A percentile compares a stretch with the other conserved stretches of the same genome.
phyloP scores from a whole-genome alignment of 2,329 filamentous ascomycete genomes.

The Neofusicoccum ribis region DNA sequence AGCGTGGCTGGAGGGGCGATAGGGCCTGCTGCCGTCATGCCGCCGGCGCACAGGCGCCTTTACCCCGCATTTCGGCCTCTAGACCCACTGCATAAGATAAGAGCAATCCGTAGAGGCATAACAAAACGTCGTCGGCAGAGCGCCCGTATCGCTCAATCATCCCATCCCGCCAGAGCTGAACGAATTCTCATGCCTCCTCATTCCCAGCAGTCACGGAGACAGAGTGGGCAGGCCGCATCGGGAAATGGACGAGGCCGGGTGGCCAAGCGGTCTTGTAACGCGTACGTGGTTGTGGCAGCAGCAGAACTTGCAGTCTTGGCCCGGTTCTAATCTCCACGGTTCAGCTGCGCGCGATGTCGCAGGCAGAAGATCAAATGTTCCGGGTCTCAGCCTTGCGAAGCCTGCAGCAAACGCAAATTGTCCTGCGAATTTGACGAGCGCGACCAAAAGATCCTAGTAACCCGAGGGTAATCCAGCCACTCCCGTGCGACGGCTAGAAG shows the following conservation, averaged over 20 bases:
- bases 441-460: conserved; percentile 34
- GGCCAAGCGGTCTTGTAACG: conserved; percentile 30
- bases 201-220: neutral
- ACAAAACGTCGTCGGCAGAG: neutral
- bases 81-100: neutral
- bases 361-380: conserved; percentile 36
- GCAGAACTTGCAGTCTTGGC: neutral
- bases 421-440: conserved; percentile 33
- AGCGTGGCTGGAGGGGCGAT: too few species aligned
- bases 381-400: conserved; percentile 32
- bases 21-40: too few species aligned
- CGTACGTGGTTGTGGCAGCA: conserved; percentile 20
- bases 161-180: neutral
- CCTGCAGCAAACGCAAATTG: conserved; percentile 30
- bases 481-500: neutral
- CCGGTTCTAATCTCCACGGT: neutral
- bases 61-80: conserved; percentile 11
- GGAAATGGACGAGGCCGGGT: neutral
- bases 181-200: neutral
- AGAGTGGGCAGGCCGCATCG: neutral
- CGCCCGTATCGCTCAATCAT: neutral
- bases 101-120: neutral
- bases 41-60: neutral
- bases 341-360: conserved; percentile 31
- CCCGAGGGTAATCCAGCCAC: conserved; percentile 25